Evolutionary conservation across 768 basidiomycete species (phyloP).

Genomic region (Trametes cingulata): DNA sequence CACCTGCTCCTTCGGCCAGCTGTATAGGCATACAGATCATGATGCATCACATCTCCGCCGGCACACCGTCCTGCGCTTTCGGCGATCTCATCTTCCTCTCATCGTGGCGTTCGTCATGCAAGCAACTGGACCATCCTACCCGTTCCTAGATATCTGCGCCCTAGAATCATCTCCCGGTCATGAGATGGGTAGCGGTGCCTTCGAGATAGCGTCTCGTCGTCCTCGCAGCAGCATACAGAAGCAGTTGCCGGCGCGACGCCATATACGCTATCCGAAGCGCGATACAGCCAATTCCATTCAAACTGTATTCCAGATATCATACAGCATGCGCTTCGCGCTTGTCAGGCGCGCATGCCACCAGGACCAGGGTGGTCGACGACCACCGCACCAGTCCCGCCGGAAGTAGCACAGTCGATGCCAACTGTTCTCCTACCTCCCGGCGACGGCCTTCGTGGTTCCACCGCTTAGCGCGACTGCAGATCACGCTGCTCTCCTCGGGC

Average conservation of each 20-base stretch:
- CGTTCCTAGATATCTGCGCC: background rate
- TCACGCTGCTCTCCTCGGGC: background rate
- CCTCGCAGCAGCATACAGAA: background rate
- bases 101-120: no score
- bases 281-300: background rate
- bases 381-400: background rate
- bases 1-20: no score
- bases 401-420: no score
- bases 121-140: background rate
- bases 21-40: no score
- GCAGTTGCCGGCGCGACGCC: background rate
- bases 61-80: no score
- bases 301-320: background rate
- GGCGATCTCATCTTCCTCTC: no score
- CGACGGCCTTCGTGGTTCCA: background rate
- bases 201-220: background rate
- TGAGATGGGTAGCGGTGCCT: background rate
- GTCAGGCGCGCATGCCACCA: background rate
- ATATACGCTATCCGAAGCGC: conserved; percentile 11
- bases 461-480: background rate
- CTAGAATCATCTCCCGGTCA: conserved; percentile 1
- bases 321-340: background rate
- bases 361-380: background rate
- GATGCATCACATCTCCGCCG: no score
- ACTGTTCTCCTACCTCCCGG: background rate